Conservation (phyloP, 176 grass and related monocot genomes). For the Microstegium vimineum region DNA sequence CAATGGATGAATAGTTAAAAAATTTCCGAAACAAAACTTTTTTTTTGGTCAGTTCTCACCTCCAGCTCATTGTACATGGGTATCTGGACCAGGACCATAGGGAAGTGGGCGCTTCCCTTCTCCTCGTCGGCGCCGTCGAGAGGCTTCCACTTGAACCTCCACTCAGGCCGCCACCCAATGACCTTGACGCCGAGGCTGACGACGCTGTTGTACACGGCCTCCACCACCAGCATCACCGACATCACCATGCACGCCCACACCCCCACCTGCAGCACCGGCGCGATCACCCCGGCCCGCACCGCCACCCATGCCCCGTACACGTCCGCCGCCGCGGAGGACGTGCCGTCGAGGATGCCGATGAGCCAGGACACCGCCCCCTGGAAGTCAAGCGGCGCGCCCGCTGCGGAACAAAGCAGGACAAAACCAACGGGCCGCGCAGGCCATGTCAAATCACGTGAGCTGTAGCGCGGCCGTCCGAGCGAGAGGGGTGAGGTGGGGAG, state of each 20-base stretch:
- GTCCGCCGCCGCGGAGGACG: slow-evolving; percentile 4
- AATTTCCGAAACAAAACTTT: not conserved
- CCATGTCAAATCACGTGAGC: slow-evolving; percentile 19
- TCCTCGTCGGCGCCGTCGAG: slow-evolving; percentile 47
- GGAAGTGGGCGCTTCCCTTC: slow-evolving; percentile 38
- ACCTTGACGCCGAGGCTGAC: slow-evolving; percentile 77
- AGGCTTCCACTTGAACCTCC: slow-evolving; percentile 70
- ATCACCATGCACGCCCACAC: slow-evolving; percentile 80
- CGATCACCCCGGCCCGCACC: slow-evolving; percentile 49
- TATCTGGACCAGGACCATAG: slow-evolving; percentile 81
- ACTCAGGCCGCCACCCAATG: slow-evolving; percentile 63
- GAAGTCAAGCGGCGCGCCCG: slow-evolving; percentile 24
- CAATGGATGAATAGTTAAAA: not conserved
- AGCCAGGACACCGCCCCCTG: slow-evolving; percentile 25
- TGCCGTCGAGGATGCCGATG: slow-evolving; percentile 28
- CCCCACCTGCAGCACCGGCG: slow-evolving; percentile 57
- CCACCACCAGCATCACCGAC: slow-evolving; percentile 83
- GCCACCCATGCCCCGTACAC: slow-evolving; percentile 38
- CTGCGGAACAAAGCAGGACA: not conserved
- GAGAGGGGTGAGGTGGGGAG: not conserved
- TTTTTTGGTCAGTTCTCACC: slow-evolving; percentile 30
- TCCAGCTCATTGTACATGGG: slow-evolving; percentile 98
- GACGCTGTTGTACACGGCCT: slow-evolving; percentile 60
- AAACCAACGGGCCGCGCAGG: not conserved
- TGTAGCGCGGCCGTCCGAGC: not conserved